Percentiles rank a stretch among this genome's conserved stretches.
Evolutionary conservation across 2,329 filamentous ascomycete genomes (phyloP).

Genomic region (Fusarium clavum): DNA sequence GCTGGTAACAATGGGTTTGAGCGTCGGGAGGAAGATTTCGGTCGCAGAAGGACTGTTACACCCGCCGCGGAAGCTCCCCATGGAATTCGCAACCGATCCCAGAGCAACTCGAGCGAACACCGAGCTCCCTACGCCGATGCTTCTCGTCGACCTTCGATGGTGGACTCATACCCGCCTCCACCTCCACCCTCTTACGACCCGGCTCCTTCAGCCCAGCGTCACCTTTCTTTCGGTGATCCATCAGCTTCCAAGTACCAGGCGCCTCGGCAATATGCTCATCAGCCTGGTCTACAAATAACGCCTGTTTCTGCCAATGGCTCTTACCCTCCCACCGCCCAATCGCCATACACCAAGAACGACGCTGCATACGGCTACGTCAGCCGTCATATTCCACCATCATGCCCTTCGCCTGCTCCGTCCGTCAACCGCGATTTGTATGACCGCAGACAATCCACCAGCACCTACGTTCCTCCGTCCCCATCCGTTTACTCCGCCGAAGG

Average conservation of each 20-base stretch:
- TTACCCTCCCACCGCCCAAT: constrained; percentile 53
- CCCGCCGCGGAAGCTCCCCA: constrained; percentile 51
- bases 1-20: constrained; percentile 55
- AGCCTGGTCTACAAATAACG: constrained; percentile 50
- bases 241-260: constrained; percentile 50
- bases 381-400: constrained; percentile 47
- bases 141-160: constrained; percentile 61
- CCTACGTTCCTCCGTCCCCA: constrained; percentile 55
- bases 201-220: constrained; percentile 45
- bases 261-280: constrained; percentile 54
- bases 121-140: constrained; percentile 57
- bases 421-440: constrained; percentile 53
- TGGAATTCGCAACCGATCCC: constrained; percentile 65
- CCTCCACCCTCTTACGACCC: constrained; percentile 54
- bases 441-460: constrained; percentile 52
- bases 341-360: constrained; percentile 55
- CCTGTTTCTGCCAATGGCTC: constrained; percentile 51
- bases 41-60: constrained; percentile 52
- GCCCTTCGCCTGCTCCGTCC: constrained; percentile 47
- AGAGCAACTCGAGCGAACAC: constrained; percentile 69
- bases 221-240: constrained; percentile 53
- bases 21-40: constrained; percentile 75
- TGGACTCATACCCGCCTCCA: constrained; percentile 57
- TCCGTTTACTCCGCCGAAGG: constrained; percentile 48
- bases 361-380: constrained; percentile 55